Base-by-base conservation (phyloP, 1,284 basidiomycete genomes). In the Stygiomarasmius scandens region DNA sequence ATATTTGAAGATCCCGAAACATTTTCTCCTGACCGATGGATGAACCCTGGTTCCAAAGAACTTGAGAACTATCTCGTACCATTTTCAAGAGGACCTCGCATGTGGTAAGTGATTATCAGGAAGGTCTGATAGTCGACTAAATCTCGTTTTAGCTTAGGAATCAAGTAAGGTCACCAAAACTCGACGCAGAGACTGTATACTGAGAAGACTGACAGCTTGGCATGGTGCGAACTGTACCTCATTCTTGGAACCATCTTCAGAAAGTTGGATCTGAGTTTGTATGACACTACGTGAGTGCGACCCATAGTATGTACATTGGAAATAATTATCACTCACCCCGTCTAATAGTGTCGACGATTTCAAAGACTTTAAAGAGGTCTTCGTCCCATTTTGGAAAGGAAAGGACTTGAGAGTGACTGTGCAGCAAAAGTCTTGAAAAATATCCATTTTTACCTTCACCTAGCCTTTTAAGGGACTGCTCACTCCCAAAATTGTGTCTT, bases 41-140 rank as follows among this genome's bases (percentile, higher is more conserved):
- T 72, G 20, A 52, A 61, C 12, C 56, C 61, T 16, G 56, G 63
- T 52, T 58, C 64, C 16, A 59, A 58, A 38, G 59, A 61, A 12
- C 54, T 69, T 22, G 69, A 69, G 24, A 64, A 54, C 38, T 68
- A 66, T 56, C 58, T 71, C 14, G 64, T 72, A 16, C 61, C 69
- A 2, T 74, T 74, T 54, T 71, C 71, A 2, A 70, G 64, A 55
- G 73, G 73, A 10, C 72, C 70, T 12, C 60, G 72, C 47, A 66
- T 59, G 43, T 71, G 70, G 61, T 45, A 68, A 25, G 71, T 49
- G 48, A 3, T 11, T 32, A 1, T 43, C 14, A 52, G 12, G 20
- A 10, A 36, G 20, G 10, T 41, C 38, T 41, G n/a, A 9, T 19
- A 6, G 29, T 5, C 29, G 29, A 32, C 38, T 41, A 9, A 4